Conservation (phyloP, 176 grass and related monocot genomes). For the Cenchrus purpureus region DNA sequence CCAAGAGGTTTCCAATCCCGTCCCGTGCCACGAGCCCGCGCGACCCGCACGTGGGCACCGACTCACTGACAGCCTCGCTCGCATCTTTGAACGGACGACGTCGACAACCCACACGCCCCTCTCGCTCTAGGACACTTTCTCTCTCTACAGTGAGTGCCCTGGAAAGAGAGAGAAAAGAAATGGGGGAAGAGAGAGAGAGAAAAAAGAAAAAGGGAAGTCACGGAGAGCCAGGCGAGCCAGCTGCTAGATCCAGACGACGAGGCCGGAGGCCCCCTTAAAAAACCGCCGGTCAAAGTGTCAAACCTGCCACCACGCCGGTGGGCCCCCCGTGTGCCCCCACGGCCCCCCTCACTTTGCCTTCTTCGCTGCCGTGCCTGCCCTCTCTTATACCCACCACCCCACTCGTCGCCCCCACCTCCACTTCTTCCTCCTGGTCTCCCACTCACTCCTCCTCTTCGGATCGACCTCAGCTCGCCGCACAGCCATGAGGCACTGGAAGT, state of each 20-base stretch:
- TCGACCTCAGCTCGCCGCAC: too few species aligned
- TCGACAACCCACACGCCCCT: neutral
- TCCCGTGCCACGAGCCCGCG: too few species aligned
- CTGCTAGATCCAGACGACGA: constrained; percentile 33
- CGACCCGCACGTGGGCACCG: constrained; percentile 39
- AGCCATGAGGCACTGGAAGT: constrained; percentile 67
- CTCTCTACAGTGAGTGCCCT: neutral
- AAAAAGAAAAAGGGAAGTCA: constrained; percentile 7
- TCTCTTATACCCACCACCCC: neutral
- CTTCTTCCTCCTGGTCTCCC: neutral
- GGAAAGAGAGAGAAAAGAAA: neutral
- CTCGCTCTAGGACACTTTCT: neutral
- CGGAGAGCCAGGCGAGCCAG: neutral
- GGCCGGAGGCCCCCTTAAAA: neutral
- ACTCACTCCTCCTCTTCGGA: too few species aligned
- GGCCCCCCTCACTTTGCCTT: too few species aligned
- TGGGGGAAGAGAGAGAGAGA: too few species aligned
- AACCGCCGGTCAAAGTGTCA: constrained; percentile 76
- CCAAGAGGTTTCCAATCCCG: neutral
- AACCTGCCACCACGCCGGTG: constrained; percentile 60
- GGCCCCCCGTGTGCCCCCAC: neutral
- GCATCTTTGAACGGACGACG: constrained; percentile 39
- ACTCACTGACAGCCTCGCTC: constrained; percentile 35
- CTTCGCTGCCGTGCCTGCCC: too few species aligned
- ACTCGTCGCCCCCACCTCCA: constrained; percentile 11